phyloP scores from a whole-genome alignment of 495 filamentous ascomycete species.

The Daldinia grandis region DNA sequence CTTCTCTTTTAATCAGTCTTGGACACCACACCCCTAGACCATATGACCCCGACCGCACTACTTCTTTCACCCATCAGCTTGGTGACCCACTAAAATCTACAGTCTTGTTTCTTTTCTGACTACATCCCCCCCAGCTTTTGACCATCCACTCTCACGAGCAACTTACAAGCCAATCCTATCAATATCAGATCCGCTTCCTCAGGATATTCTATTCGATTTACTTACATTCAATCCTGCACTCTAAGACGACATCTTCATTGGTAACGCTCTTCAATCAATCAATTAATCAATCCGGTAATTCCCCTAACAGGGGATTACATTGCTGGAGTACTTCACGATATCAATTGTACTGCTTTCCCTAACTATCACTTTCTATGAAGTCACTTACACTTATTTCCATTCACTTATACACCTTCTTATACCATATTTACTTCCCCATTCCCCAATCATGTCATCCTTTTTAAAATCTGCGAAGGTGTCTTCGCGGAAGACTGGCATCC shows the following conservation, averaged over 20 bases:
- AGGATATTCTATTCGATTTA: not conserved
- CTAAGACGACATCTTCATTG: not conserved
- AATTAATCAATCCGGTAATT: conserved; percentile 1
- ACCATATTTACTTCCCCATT: conserved; percentile 7
- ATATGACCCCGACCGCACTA: conserved; percentile 12
- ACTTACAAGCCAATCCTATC: conserved; percentile 28
- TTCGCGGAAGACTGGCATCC: conserved; percentile 28
- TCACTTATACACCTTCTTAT: conserved; percentile 8
- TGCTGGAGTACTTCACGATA: conserved; percentile 18
- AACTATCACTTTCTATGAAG: not conserved
- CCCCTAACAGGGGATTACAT: conserved; percentile 25
- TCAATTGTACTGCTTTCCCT: not conserved
- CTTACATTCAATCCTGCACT: not conserved
- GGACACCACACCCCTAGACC: conserved; percentile 15
- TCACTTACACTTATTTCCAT: not conserved
- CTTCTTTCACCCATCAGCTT: not conserved
- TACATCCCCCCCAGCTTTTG: conserved; percentile 32
- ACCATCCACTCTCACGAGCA: conserved; percentile 1
- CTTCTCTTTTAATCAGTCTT: not conserved
- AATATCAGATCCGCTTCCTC: not conserved
- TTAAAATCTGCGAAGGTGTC: conserved; percentile 38
- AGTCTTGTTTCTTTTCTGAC: conserved; percentile 23
- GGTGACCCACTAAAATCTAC: conserved; percentile 18
- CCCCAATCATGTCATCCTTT: conserved; percentile 39
- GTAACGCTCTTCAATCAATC: not conserved